A percentile compares a stretch with the other conserved stretches of the same genome.
Evolutionary conservation across 2,329 filamentous ascomycete species (phyloP).

Genomic region (Sporothrix pseudoabietina): DNA sequence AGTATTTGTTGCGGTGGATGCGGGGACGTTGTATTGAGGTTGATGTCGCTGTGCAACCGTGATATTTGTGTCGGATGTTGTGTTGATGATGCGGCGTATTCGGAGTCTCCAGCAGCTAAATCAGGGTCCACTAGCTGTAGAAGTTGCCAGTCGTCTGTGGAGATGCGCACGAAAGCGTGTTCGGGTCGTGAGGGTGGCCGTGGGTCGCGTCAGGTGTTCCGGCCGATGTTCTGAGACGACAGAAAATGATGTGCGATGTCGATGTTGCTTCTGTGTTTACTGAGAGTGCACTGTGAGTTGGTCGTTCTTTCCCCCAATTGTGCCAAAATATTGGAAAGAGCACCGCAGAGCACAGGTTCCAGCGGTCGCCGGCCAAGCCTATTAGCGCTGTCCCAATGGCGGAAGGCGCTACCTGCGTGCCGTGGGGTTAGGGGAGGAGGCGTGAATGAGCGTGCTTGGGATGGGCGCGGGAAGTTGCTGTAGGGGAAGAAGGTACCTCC

Average conservation of each 20-base stretch:
- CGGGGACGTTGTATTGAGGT: background rate
- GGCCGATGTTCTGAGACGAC: background rate
- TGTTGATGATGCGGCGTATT: background rate
- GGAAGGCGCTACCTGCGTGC: constrained; percentile 27
- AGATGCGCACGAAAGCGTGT: background rate
- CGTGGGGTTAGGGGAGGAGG: constrained; percentile 23
- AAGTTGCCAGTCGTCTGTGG: background rate
- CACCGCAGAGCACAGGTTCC: background rate
- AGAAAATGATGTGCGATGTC: constrained; percentile 1
- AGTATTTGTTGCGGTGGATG: background rate
- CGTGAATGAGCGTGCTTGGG: constrained; percentile 22
- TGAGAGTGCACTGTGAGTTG: background rate
- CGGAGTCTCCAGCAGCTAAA: background rate
- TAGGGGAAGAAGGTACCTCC: constrained; percentile 14
- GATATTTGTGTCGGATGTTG: background rate
- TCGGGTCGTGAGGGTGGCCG: constrained; percentile 9
- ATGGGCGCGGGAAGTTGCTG: constrained; percentile 6
- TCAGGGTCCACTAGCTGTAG: background rate
- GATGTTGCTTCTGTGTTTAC: constrained; percentile 9
- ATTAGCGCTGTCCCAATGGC: constrained; percentile 24
- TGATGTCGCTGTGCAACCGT: background rate
- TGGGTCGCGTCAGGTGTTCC: background rate
- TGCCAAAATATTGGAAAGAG: constrained; percentile 1
- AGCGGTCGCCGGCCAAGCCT: constrained; percentile 5
- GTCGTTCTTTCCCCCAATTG: constrained; percentile 12